phyloP scores from a whole-genome alignment of 108 stramenopile genomes.

The Cyclotella sp. region DNA sequence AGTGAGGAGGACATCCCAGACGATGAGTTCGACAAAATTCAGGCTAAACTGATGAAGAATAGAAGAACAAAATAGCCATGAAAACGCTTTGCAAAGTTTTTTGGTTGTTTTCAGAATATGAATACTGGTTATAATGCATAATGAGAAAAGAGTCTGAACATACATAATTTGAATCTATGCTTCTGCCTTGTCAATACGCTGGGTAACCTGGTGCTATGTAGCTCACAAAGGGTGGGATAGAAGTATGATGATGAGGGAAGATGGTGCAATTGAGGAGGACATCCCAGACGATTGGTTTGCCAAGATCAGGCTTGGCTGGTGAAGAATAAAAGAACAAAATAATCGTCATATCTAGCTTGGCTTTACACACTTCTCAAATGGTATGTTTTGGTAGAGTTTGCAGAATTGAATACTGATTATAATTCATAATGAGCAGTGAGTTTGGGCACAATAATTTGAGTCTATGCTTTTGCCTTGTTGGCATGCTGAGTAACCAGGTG shows the following conservation, averaged over 20 bases:
- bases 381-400: background rate
- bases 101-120: background rate
- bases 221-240: too few species aligned
- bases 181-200: too few species aligned
- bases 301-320: slow-evolving; percentile 61
- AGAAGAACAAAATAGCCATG: slow-evolving; percentile 19
- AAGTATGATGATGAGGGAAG: slow-evolving; percentile 68
- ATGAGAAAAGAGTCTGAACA: too few species aligned
- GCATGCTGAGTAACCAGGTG: too few species aligned
- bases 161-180: too few species aligned
- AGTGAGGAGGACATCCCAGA: slow-evolving; percentile 57
- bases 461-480: too few species aligned
- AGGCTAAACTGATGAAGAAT: slow-evolving; percentile 68
- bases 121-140: too few species aligned
- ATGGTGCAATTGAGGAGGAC: slow-evolving; percentile 17
- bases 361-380: too few species aligned
- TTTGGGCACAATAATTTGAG: too few species aligned
- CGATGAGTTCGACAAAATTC: slow-evolving; percentile 71
- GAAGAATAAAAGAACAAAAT: slow-evolving; percentile 52
- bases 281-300: slow-evolving; percentile 78
- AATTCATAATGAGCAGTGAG: too few species aligned
- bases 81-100: background rate
- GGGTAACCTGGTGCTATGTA: too few species aligned
- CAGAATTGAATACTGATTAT: too few species aligned
- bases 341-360: background rate